These are phyloP conservation scores for Notholithocarpus densiflorus DNA, from an alignment of 306 rosid genomes.

Conservation along the genomic window DNA sequence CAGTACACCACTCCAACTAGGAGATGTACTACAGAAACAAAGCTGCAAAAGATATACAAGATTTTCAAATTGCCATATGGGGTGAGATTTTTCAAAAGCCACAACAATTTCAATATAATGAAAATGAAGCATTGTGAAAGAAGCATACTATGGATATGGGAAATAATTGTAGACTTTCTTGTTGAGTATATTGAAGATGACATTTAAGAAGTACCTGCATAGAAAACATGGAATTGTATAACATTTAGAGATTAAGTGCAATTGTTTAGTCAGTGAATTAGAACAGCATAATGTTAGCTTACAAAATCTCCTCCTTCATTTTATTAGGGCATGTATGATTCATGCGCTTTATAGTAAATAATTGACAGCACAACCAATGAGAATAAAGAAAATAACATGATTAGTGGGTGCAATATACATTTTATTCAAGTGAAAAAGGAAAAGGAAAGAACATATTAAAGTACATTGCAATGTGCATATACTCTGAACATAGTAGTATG, in stretches of 20 bases:
- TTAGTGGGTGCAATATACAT: too few species aligned
- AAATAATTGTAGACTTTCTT: constrained; percentile 94
- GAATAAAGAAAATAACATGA: background rate
- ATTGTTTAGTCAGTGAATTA: background rate
- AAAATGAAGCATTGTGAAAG: background rate
- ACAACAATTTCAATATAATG: background rate
- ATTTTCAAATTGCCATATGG: background rate
- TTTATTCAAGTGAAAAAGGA: too few species aligned
- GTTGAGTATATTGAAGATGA: constrained; percentile 91
- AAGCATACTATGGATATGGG: constrained; percentile 87
- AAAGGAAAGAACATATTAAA: too few species aligned
- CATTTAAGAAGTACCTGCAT: constrained; percentile 88
- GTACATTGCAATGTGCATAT: background rate
- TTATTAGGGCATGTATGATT: background rate
- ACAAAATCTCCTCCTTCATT: background rate
- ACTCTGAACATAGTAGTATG: background rate
- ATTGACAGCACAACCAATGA: background rate
- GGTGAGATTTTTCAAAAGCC: background rate
- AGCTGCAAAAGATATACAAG: constrained; percentile 48
- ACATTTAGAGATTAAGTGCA: constrained; percentile 6
- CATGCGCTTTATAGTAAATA: background rate
- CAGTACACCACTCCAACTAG: constrained; percentile 88
- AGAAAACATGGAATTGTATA: constrained; percentile 8
- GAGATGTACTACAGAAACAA: constrained; percentile 85
- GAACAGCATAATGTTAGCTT: background rate